A percentile compares a stretch with the other conserved stretches of the same genome.
phyloP scores from a whole-genome alignment of 1,284 basidiomycete species.

The Apiotrichum porosum region DNA sequence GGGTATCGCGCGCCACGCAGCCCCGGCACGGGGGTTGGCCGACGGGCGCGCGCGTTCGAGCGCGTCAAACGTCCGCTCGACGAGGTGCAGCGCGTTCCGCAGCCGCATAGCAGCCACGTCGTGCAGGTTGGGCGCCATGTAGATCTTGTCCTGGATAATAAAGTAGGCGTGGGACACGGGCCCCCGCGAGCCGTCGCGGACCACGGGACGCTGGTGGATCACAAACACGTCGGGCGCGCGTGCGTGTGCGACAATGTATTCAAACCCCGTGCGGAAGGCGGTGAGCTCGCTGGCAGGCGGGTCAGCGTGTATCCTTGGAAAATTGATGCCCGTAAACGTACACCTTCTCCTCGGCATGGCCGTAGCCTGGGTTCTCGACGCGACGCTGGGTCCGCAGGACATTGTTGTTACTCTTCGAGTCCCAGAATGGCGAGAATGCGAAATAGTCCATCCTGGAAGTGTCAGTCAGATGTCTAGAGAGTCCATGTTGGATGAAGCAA shows the following conservation, averaged over 20 bases:
- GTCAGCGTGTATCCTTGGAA: not conserved
- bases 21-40: conserved; percentile 36
- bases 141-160: conserved; percentile 40
- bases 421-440: conserved; percentile 44
- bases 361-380: conserved; percentile 38
- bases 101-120: conserved; percentile 32
- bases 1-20: conserved; percentile 33
- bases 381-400: conserved; percentile 35
- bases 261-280: conserved; percentile 37
- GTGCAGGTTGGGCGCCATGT: conserved; percentile 38
- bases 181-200: conserved; percentile 23
- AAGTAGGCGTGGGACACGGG: conserved; percentile 35
- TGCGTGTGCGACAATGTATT: conserved; percentile 41
- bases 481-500: not conserved
- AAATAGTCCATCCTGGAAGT: conserved; percentile 43
- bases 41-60: conserved; percentile 34
- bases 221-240: conserved; percentile 40
- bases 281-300: conserved; percentile 28
- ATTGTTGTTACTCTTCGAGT: conserved; percentile 40
- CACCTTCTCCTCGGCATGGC: conserved; percentile 40
- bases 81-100: conserved; percentile 25
- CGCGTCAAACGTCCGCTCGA: conserved; percentile 31
- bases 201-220: conserved; percentile 36
- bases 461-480: conserved; percentile 1
- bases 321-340: conserved; percentile 18